Evolutionary conservation across 2,329 filamentous ascomycete species (phyloP), one percentile per base, ranked within the genome.

Genomic region (Coniochaeta hoffmannii): DNA sequence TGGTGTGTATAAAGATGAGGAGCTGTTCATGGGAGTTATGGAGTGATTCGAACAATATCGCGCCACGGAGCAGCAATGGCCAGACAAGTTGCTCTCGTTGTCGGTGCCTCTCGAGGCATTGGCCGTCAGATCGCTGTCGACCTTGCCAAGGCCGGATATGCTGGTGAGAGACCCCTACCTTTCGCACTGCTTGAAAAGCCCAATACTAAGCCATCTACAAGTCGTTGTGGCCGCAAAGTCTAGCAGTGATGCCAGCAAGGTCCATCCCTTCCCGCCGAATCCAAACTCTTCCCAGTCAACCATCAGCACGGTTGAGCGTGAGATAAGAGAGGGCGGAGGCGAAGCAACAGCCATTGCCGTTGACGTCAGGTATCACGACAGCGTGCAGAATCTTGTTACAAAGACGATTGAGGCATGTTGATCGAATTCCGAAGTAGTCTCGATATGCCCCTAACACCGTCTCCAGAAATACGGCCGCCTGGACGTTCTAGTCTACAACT

Each of bases 401-500:
- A 68, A 77, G 55, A 85, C 85, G 0, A 71, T 88, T 5, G 60
- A 72, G 62, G 71, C 74, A 58, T 17, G 60, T 32, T 15, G 11
- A 4, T 22, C 49, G 7, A 11, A 6, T 34, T 8, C 26, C n/a
- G 26, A 26, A 1, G 22, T 12, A 8, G 12, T 41, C 12, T 41
- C 17, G 11, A 30, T 10, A 19, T 30, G 38, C 6, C 38, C 28
- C 26, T 30, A n/a, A 53, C 41, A 32, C 35, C 10, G 7, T 11
- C 60, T 17, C 15, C 30, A 82, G 63, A 74, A 69, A 4, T 86
- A 87, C 63, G 77, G 78, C 44, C 80, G 79, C 22, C 73, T 95
- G 3, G 89, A 94, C 66, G 86, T 87, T 0, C 71, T 95, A 2
- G 69, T 94, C 51, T 95, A 95, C 75, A 95, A 94, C 68, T 85